Evolutionary conservation across 305 asterid genomes (phyloP).

Genomic region (Plantago lanceolata): DNA sequence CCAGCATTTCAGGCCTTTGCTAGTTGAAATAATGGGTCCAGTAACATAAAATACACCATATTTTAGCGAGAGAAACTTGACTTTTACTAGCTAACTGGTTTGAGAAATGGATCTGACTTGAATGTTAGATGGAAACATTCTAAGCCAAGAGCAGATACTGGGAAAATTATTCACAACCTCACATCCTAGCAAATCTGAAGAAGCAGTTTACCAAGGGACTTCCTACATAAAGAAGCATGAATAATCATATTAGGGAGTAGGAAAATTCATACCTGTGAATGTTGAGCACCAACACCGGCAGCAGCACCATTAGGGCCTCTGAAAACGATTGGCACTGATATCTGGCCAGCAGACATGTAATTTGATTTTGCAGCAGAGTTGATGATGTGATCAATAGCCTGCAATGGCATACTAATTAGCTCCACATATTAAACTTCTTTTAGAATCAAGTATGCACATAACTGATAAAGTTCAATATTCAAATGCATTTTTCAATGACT

Average conservation of each 20-base stretch:
- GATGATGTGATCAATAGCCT: slow-evolving; percentile 95
- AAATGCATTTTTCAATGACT: not conserved
- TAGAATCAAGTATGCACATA: not conserved
- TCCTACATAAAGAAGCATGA: not conserved
- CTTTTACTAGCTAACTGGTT: not conserved
- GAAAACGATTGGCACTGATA: slow-evolving; percentile 83
- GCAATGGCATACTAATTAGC: slow-evolving; percentile 43
- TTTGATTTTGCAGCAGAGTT: slow-evolving; percentile 94
- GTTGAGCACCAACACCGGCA: slow-evolving; percentile 96
- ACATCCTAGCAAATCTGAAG: not conserved
- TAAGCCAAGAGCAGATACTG: not conserved
- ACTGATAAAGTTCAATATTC: not conserved
- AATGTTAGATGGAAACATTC: not conserved
- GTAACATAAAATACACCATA: not conserved
- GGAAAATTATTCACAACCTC: not conserved
- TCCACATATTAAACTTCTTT: slow-evolving; percentile 30
- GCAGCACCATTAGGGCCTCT: slow-evolving; percentile 99
- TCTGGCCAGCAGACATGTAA: slow-evolving; percentile 95
- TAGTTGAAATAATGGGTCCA: not conserved
- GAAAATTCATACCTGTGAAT: slow-evolving; percentile 43
- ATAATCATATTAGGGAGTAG: not conserved
- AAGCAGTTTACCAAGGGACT: not conserved
- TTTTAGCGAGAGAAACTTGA: not conserved
- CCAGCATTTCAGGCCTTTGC: not conserved
- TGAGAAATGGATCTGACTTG: not conserved